Evolutionary conservation across 768 basidiomycete species (phyloP), one percentile per base, ranked within the genome.

Genomic region (Podaxis carcinomalis): DNA sequence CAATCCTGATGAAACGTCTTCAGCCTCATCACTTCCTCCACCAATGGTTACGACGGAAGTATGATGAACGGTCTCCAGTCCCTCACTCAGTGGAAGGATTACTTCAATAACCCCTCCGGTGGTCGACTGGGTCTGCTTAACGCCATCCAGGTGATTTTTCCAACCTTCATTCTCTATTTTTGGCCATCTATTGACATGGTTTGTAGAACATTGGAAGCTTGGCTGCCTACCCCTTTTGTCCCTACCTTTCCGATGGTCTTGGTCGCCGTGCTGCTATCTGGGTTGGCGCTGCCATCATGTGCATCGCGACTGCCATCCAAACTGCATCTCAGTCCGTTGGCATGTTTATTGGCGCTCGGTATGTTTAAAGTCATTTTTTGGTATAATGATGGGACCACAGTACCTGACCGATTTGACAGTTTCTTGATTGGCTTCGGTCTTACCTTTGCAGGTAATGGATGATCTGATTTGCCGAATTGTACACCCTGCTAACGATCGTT

Each of bases 21-120:
- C 21, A 87, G 86, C 52, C 83, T 90, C 64, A 87, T 90, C 68
- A 90, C 88, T 10, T 89, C 88, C 25, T 87, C 86, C 13, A 88
- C 85, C 51, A 88, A 85, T 69, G 89, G 89, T 55, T 90, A 86
- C 68, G 89, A 90, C 67, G 87, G 87, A 62, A 85, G 83, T 70
- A 84, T 90, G 83, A 88, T 90, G 88, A 90, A 91, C 72, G 87
- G 87, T 70, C 77, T 92, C 44, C 90, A 92, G 72, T 82, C 83
- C 50, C 76, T 91, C 62, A 57, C 68, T 16, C 82, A 86, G 64
- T 92, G 90, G 90, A 71, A 77, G 51, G 50, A 62, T 6, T 87
- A 83, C 68, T 92, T 92, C 71, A 62, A 77, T 58, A n/a, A 75
- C 56, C 90, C 90, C 13, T 72, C 75, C 16, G 80, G 82, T 46